Evolutionary conservation across 768 basidiomycete genomes (phyloP).

Genomic region (Hydnum rufescens): DNA sequence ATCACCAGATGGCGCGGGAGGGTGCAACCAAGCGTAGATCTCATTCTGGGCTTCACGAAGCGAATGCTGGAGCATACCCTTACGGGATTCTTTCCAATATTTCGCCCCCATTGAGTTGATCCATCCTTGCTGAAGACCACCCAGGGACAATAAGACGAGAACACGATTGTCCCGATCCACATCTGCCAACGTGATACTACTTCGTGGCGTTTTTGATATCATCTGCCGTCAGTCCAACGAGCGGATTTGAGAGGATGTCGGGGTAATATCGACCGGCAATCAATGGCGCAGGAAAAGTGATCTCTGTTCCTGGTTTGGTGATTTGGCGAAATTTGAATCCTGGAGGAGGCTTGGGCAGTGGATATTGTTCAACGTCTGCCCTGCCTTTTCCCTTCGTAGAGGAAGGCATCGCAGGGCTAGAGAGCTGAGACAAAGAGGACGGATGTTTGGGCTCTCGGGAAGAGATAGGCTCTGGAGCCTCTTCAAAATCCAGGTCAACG

Average conservation of each 20-base stretch:
- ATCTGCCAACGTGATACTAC: too few species aligned
- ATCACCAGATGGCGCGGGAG: too few species aligned
- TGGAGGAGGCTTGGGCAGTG: conserved; percentile 44
- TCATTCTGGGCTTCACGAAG: too few species aligned
- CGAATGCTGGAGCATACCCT: too few species aligned
- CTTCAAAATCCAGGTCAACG: neutral
- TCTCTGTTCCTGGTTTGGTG: conserved; percentile 38
- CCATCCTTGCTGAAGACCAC: neutral
- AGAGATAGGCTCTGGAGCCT: neutral
- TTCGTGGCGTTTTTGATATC: too few species aligned
- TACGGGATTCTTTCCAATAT: too few species aligned
- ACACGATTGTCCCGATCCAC: neutral
- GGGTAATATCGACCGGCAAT: conserved; percentile 73
- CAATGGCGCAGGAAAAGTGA: conserved; percentile 44
- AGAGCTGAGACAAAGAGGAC: neutral
- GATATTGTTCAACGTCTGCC: neutral
- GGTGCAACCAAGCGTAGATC: too few species aligned
- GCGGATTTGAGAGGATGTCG: conserved; percentile 41
- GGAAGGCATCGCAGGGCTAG: neutral
- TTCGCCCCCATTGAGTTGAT: too few species aligned
- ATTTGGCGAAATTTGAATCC: conserved; percentile 56
- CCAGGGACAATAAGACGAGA: neutral
- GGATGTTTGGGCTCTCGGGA: neutral
- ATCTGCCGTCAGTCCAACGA: too few species aligned
- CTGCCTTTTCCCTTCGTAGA: neutral